Evolutionary conservation across 345 rosid species (phyloP).

Genomic region (Viola odorata): DNA sequence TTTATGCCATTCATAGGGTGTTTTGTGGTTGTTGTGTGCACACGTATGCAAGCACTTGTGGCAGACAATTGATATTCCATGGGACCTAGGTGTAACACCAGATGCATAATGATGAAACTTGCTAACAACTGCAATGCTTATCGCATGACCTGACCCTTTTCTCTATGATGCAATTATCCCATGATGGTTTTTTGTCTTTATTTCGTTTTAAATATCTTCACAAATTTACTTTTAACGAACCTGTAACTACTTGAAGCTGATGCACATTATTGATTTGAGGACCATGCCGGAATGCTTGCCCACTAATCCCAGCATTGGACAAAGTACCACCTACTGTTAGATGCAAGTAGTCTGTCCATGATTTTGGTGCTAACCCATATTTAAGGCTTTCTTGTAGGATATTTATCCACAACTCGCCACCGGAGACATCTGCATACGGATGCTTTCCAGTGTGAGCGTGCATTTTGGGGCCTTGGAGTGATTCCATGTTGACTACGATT

Average conservation of each 20-base stretch:
- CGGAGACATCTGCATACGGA: constrained; percentile 20
- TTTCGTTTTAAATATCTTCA: constrained; percentile 6
- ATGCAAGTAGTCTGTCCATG: constrained; percentile 33
- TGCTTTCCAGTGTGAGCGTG: constrained; percentile 4
- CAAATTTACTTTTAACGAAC: constrained; percentile 18
- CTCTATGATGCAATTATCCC: constrained; percentile 10
- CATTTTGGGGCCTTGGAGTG: constrained; percentile 15
- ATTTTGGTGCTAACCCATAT: constrained; percentile 25
- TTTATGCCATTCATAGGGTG: constrained; percentile 4
- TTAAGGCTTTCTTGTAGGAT: constrained; percentile 20
- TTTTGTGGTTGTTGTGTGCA: background rate
- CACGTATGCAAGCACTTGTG: background rate
- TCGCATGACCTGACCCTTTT: background rate
- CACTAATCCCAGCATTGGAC: constrained; percentile 33
- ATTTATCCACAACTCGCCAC: constrained; percentile 25
- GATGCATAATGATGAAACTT: constrained; percentile 13
- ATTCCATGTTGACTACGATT: constrained; percentile 25
- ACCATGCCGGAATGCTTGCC: constrained; percentile 32
- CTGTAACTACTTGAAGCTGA: constrained; percentile 29
- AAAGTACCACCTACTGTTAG: constrained; percentile 29
- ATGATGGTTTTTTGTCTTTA: constrained; percentile 2
- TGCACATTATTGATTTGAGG: constrained; percentile 31
- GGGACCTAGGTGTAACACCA: constrained; percentile 7
- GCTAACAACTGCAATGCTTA: too few species aligned
- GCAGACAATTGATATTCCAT: background rate